Conservation (phyloP, 2,329 filamentous ascomycete genomes). For the Falciphora oryzae region DNA sequence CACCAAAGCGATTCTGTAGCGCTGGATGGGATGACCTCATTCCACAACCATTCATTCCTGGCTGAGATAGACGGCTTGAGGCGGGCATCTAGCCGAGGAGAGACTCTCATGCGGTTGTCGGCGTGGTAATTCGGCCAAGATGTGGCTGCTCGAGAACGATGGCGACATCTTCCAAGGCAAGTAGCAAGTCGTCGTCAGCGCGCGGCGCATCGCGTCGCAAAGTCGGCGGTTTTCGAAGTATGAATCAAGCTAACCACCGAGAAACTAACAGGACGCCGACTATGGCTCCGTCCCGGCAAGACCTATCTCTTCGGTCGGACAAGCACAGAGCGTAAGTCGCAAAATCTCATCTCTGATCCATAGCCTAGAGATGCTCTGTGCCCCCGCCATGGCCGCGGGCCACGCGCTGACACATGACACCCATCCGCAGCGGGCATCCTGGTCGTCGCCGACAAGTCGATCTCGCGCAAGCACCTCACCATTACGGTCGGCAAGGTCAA, state of each 20-base stretch:
- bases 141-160: constrained; percentile 62
- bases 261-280: constrained; percentile 51
- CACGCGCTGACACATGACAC: background rate
- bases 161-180: constrained; percentile 46
- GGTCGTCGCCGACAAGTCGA: constrained; percentile 70
- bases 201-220: background rate
- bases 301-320: constrained; percentile 82
- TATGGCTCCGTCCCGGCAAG: constrained; percentile 84
- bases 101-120: background rate
- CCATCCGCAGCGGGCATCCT: constrained; percentile 51
- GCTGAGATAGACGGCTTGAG: background rate
- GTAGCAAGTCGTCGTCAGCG: too few species aligned
- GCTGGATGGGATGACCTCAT: background rate
- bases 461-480: constrained; percentile 83
- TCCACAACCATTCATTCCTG: background rate
- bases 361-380: background rate
- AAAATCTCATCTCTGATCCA: background rate
- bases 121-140: constrained; percentile 25
- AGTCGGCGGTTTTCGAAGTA: background rate
- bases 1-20: background rate
- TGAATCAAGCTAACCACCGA: constrained; percentile 8
- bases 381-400: background rate
- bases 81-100: background rate
- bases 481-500: constrained; percentile 64
- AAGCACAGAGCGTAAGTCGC: constrained; percentile 52